Base-by-base conservation (phyloP, 768 basidiomycete species). In the Amanita thiersii region DNA sequence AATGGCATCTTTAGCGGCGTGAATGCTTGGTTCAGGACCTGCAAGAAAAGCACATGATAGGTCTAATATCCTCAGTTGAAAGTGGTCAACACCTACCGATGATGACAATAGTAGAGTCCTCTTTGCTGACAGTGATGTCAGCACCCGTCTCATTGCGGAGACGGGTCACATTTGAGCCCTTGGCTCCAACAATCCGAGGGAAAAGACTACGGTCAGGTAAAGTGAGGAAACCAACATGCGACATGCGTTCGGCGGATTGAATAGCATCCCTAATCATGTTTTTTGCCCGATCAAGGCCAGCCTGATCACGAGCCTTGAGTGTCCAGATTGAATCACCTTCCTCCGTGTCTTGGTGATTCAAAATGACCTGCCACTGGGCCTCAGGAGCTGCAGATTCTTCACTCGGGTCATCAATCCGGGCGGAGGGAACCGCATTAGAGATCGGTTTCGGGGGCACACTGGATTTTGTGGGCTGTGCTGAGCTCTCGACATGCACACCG, bases 131-230 rank as follows among this genome's bases (percentile, higher is more conserved):
- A 31, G 78, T 87, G 52, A 97, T 91, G 56, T 94, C 90, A 41
- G 92, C 86, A 30, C 89, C 87, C 39, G 86, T 94, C 62, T 91
- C 90, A 39, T 74, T 75, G 42, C 92, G 79, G 39, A 97, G 73
- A 37, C 92, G 84, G 39, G 84, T 73, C 38, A 97, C 86, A 52
- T 90, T 97, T 19, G 89, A 68, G 40, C 92, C 92, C 64, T 93
- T 94, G 8, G 83, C 65, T 28, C 93, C 93, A 47, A 97, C 90
- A 51, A 97, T 93, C 50, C 89, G 73, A 10, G 93, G 92, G 78
- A 97, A 97, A 24, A 74, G 73, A 25, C 82, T 76, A 48, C 90
- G 80, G 56, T 91, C 85, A 29, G 78, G 65, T 30, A 94, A 68
- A 6, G 84, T 91, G 43, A 94, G 70, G 72, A 86, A 90, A 6